Percentiles rank a stretch among this genome's conserved stretches.
Conservation (phyloP, 257 asterid species). For the Solanum gandarillasii region DNA sequence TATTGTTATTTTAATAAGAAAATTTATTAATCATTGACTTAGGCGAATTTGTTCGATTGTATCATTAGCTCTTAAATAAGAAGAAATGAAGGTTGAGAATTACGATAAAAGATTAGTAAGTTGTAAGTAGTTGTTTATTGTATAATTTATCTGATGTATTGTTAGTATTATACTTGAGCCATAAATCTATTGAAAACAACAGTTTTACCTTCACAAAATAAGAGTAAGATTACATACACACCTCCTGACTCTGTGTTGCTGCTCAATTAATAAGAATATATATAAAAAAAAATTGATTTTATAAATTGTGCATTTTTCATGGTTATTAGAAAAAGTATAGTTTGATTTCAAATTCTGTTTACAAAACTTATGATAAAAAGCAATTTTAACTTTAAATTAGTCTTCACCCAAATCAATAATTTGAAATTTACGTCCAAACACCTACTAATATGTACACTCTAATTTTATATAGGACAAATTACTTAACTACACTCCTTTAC, state of each 20-base stretch:
- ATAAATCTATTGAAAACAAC: background rate
- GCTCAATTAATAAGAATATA: background rate
- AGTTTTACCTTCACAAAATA: background rate
- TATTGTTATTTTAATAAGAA: no score
- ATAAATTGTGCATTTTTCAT: background rate
- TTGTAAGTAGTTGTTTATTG: background rate
- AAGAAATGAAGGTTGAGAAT: background rate
- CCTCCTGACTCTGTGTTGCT: rapidly evolving
- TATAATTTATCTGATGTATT: background rate
- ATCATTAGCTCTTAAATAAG: background rate
- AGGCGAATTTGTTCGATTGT: background rate
- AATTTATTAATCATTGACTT: background rate
- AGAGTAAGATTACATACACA: background rate
- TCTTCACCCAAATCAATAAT: background rate
- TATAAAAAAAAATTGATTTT: background rate
- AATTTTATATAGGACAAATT: background rate
- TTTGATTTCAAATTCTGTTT: background rate
- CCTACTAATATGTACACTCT: background rate
- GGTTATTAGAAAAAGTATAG: background rate
- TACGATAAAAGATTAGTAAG: background rate
- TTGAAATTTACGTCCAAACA: background rate
- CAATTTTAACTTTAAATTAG: background rate
- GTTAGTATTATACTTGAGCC: background rate
- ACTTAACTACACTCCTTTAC: no score
- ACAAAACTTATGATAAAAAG: background rate